A percentile compares a stretch with the other conserved stretches of the same genome.
These are phyloP conservation scores for Aureobasidium vineae DNA, from an alignment of 2,329 filamentous ascomycete genomes.

Conservation along the genomic window DNA sequence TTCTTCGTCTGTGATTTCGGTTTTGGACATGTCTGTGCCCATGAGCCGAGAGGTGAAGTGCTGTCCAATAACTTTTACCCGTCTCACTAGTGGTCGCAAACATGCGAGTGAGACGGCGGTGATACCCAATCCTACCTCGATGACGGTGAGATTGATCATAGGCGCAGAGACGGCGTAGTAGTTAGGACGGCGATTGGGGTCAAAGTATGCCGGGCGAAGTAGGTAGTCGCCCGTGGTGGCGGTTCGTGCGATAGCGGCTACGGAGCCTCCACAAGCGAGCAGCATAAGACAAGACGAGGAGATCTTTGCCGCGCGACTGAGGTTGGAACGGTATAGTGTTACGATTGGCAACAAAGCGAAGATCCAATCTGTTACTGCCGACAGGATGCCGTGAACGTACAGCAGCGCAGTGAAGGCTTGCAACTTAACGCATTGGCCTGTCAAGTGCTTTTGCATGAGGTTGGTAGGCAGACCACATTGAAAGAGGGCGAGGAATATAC, in stretches of 20 bases:
- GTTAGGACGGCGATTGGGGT: neutral
- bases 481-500: neutral
- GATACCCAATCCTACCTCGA: conserved; percentile 1
- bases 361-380: conserved; percentile 4
- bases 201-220: neutral
- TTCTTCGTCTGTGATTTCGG: neutral
- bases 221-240: neutral
- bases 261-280: neutral
- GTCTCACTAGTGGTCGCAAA: conserved; percentile 15
- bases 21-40: neutral
- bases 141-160: neutral
- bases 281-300: conserved; percentile 5
- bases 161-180: neutral
- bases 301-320: conserved; percentile 7
- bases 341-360: neutral
- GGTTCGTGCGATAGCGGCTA: neutral
- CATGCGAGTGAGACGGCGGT: conserved; percentile 7
- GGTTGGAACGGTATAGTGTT: conserved; percentile 5
- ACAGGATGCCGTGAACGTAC: conserved; percentile 7
- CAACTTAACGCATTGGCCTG: neutral
- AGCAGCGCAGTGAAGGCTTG: neutral
- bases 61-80: neutral
- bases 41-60: neutral
- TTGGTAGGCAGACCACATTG: conserved; percentile 3
- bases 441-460: neutral